Evolutionary conservation across 23 red algal genomes (phyloP).

Genomic region (Gracilariopsis chorda): DNA sequence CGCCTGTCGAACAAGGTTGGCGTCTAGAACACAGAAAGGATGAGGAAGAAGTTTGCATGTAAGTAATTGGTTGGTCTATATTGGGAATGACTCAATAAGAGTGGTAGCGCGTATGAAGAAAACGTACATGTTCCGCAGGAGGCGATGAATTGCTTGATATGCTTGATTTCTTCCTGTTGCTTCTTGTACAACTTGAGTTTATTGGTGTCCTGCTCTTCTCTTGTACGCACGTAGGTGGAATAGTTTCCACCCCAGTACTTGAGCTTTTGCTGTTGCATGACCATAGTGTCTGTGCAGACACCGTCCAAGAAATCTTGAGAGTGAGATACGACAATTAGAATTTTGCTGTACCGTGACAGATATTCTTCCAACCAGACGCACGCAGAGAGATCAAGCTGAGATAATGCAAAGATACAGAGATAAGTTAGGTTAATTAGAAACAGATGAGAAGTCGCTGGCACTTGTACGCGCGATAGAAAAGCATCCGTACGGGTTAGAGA

Average conservation of each 20-base stretch:
- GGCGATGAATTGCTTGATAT: constrained; percentile 95
- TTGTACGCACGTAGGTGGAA: constrained; percentile 66
- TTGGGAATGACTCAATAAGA: not conserved
- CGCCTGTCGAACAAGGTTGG: constrained; percentile 89
- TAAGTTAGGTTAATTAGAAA: too few species aligned
- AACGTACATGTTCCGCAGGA: constrained; percentile 74
- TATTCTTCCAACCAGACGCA: constrained; percentile 95
- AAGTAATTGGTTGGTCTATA: not conserved
- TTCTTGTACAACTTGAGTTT: constrained; percentile 82
- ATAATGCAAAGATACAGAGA: not conserved
- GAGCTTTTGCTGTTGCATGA: constrained; percentile 87
- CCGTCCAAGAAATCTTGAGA: constrained; percentile 89
- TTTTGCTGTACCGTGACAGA: constrained; percentile 76
- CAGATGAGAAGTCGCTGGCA: too few species aligned
- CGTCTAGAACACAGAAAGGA: constrained; percentile 5
- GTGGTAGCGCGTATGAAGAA: not conserved
- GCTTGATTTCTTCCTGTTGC: constrained; percentile 82
- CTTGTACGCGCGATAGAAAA: too few species aligned
- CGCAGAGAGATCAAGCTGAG: constrained; percentile 75
- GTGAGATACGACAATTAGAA: constrained; percentile 93
- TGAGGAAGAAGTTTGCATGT: not conserved
- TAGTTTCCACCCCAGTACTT: constrained; percentile 98
- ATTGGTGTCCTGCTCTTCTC: constrained; percentile 90
- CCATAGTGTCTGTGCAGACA: constrained; percentile 92
- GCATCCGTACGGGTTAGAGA: too few species aligned